A percentile compares a stretch with the other conserved stretches of the same genome.
Conservation (phyloP, 768 basidiomycete species). For the Boletus vermiculosoides region DNA sequence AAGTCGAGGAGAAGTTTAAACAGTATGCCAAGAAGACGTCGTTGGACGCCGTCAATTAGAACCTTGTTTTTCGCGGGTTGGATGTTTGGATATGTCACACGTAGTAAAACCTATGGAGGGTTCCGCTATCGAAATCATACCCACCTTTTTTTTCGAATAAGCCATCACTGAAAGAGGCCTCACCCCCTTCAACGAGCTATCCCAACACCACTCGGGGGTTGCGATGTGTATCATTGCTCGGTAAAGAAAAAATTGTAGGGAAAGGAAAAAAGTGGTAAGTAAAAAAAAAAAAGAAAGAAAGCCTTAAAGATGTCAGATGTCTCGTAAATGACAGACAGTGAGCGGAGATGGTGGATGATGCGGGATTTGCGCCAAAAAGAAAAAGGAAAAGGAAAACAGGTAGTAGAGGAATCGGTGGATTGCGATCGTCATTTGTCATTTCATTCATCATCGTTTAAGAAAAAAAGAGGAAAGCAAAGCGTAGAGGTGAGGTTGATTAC, state of each 20-base stretch:
- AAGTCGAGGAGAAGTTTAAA: slow-evolving; percentile 82
- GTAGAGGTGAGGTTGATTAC: neutral
- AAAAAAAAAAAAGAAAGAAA: neutral
- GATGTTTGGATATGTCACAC: neutral
- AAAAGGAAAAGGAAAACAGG: neutral
- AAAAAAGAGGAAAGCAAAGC: neutral
- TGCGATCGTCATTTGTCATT: slow-evolving; percentile 3
- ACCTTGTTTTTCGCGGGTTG: neutral
- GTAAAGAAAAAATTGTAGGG: slow-evolving; percentile 1
- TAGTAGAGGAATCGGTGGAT: neutral
- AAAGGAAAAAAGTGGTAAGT: neutral
- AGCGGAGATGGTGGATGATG: neutral
- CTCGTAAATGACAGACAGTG: slow-evolving; percentile 19
- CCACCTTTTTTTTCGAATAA: no score
- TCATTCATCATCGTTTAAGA: slow-evolving; percentile 3
- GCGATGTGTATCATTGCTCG: slow-evolving; percentile 1
- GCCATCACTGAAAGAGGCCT: neutral
- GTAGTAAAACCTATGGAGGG: neutral
- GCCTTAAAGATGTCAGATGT: slow-evolving; percentile 15
- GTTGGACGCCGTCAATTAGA: neutral
- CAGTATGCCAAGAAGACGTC: slow-evolving; percentile 8
- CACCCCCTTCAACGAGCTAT: neutral
- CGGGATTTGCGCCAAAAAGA: neutral
- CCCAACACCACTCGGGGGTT: neutral
- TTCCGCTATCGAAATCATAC: neutral